Conservation (phyloP, 2,329 filamentous ascomycete genomes). For the Aureobasidium sp. region DNA sequence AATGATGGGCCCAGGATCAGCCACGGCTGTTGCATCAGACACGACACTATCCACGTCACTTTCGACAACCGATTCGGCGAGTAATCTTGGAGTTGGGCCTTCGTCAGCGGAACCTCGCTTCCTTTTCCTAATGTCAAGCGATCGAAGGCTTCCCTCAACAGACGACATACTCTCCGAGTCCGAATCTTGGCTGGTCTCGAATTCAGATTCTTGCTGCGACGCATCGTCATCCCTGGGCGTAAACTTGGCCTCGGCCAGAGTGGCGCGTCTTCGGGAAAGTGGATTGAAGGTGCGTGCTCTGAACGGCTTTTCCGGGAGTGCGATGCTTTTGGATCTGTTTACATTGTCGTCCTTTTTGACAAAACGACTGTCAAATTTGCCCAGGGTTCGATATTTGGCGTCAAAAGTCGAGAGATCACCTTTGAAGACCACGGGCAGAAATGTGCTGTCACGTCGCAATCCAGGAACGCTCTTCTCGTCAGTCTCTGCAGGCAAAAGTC, state of each 20-base stretch:
- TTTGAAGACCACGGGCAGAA: constrained; percentile 44
- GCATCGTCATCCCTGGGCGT: background rate
- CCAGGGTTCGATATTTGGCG: constrained; percentile 43
- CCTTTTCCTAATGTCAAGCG: constrained; percentile 2
- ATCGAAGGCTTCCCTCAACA: background rate
- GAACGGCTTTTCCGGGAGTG: constrained; percentile 14
- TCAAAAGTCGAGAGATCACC: constrained; percentile 39
- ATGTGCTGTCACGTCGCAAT: constrained; percentile 34
- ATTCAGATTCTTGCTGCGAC: background rate
- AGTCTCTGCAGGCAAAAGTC: constrained; percentile 38
- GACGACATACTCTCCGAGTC: background rate
- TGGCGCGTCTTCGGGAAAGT: constrained; percentile 8
- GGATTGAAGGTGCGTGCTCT: constrained; percentile 9
- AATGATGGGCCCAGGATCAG: background rate
- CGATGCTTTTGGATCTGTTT: constrained; percentile 12
- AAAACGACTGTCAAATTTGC: constrained; percentile 31
- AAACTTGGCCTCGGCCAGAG: background rate
- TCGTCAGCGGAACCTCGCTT: background rate
- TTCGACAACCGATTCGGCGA: background rate
- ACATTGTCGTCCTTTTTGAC: background rate
- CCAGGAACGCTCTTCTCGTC: constrained; percentile 20
- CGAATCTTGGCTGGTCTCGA: background rate
- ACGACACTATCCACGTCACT: constrained; percentile 8
- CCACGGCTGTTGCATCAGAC: background rate
- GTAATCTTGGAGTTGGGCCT: background rate